Base-by-base conservation (phyloP, 495 filamentous ascomycete genomes). In the Penicillium antarcticum region DNA sequence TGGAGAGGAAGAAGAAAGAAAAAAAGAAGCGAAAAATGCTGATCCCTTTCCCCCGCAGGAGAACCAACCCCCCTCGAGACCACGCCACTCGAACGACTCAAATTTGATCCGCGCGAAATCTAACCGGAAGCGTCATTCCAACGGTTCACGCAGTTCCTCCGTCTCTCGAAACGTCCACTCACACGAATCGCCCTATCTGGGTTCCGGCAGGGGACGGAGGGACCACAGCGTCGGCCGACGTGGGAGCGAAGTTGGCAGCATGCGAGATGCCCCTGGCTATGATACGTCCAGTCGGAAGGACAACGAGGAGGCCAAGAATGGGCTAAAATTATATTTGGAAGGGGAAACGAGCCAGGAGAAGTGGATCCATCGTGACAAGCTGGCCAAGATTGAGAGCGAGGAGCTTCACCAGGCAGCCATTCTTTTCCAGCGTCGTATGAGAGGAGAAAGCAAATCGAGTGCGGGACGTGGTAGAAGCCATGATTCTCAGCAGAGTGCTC, bases 291-390 rank as follows among this genome's bases (percentile, higher is more conserved):
- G 54, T 49, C 66, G 67, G 42, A 66, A 41, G 39, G 60, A 67
- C 10, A 47, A 53, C 11, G 47, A 31, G 13, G 59, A 66, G 18
- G 49, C 36, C 14, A 60, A 48, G 52, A 61, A 42, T 45, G 61
- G 35, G 48, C 45, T 42, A 19, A 45, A 45, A 8, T 34, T 19
- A 13, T 37, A 52, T n/a, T 31, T 49, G 18, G 46, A 62, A 31
- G 57, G 56, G 12, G 60, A 65, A 5, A 53, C 55, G 18, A 69
- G 70, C 13, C 61, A 73, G 24, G 80, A 78, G 57, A 79, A 82
- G 38, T 97, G 94, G 94, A 97, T 98, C 51, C 92, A 98, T 65
- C 80, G 94, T 18, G 94, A 98, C 69, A 98, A 97, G 70, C 71
- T 98, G 40, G 92, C 90, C 29, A 80, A 83, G 63, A 98, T 98